Evolutionary conservation across 805 yeast species (phyloP), one percentile per base, ranked within the genome.

Genomic region (Metschnikowia borealis): DNA sequence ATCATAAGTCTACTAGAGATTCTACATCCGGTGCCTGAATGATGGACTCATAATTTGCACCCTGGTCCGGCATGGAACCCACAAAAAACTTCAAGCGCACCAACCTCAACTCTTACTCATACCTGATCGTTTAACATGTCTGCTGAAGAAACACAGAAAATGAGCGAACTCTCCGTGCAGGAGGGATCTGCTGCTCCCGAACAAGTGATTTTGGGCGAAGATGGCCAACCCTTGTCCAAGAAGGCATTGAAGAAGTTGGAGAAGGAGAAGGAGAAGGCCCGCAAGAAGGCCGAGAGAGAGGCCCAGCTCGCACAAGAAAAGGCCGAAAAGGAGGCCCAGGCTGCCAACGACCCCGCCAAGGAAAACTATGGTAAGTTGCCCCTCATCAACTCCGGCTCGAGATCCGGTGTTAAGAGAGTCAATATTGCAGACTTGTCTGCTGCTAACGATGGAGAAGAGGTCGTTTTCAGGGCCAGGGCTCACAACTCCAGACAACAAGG

Each of bases 401-500:
- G 85, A 71, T 77, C 89, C n/a, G 87, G 85, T 42, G 74, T 77
- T 48, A 64, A 72, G 59, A 83, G 98, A 70, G 68, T 79, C 52
- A 69, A 80, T 57, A 74, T 94, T 60, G 63, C 68, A 45, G 74
- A 77, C 36, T 74, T 87, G 60, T 74, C 81, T 53, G 79, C 82
- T 50, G 79, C 79, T 23, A 74, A 79, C 54, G 96, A 84, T 55
- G 96, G 92, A 51, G 79, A 83, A 60, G 81, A 82, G 58, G 87
- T 94, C 50, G 76, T 87, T 13, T 83, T 95, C 75, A 84, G 99
- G 73, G 98, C 98, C 43, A 83, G 99, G 74, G 80, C 91, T 41
- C 98, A 94, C 71, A 89, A 84, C 54, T 81, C 92, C 13, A 87
- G 99, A 76, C 87, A 89, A 66, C 98, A 92, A 70, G 96, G 97